Base-by-base conservation (phyloP, 352 stramenopile species). In the Elongisporangium anandrum region DNA sequence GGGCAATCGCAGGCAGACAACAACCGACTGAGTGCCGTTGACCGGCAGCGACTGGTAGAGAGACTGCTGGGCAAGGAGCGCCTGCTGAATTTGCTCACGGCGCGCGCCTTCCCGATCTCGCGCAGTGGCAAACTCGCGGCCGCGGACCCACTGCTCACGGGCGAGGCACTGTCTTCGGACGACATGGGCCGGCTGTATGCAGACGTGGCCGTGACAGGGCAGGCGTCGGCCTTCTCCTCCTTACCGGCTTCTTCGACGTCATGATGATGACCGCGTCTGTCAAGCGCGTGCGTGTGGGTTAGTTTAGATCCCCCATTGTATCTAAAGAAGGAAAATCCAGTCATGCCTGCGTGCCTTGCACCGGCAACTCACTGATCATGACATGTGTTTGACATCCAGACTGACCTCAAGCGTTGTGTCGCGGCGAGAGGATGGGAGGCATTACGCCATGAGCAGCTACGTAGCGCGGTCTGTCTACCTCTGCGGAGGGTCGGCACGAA, bases 11-110 rank as follows among this genome's bases (percentile, higher is more conserved):
- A 45, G 34, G 10, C 34, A 4, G 34, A 45, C 34, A 70, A 71
- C 20, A 65, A 52, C 20, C 67, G 66, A 16, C 60, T 89, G 8
- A 75, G 34, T 22, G 66, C 68, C 16, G 59, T 61, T 8, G 85
- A 96, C 22, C 61, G 86, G 4, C 80, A 94, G 61, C 69, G 65
- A 26, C 68, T 92, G 1, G 77, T 96, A 38, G 86, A 97, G 55
- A 82, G 80, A 48, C 63, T 96, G 41, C 64, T 96, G 17, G 77
- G 83, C 20, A 91, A 94, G 62, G 87, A 97, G 60, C 75, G 87
- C 26, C 65, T 97, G 54, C 70, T 96, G 55, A 76, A 68, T 21
- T 57, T 96, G 48, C 61, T 97, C 20, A 89, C 90, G n/a, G 57
- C 73, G 52, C 91, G 90, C 49, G 79, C 82, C 23, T 89, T 91